A percentile compares a stretch with the other conserved stretches of the same genome.
Evolutionary conservation across 2,329 filamentous ascomycete genomes (phyloP).

Genomic region (Xylaria sp.): DNA sequence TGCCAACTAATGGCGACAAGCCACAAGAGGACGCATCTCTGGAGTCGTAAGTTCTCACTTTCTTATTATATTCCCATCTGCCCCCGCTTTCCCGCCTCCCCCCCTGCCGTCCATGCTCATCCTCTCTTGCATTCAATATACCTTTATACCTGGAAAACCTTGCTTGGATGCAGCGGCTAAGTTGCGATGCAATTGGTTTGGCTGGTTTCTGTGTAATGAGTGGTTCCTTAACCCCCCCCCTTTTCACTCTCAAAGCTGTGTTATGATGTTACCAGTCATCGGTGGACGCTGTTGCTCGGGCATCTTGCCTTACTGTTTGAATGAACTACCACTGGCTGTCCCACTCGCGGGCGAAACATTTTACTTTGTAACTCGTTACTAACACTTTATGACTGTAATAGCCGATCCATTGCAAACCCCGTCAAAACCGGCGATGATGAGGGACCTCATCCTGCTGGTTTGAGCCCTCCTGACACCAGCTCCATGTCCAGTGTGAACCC

Average conservation of each 20-base stretch:
- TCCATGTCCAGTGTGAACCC: conserved; percentile 38
- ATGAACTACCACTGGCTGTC: too few species aligned
- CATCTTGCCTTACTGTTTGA: neutral
- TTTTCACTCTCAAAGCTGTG: too few species aligned
- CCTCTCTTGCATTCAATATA: neutral
- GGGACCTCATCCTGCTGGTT: conserved; percentile 36
- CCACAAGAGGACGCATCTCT: conserved; percentile 6
- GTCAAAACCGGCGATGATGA: conserved; percentile 34
- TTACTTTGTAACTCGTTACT: neutral
- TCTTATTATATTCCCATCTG: neutral
- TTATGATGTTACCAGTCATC: too few species aligned
- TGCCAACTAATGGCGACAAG: conserved; percentile 14
- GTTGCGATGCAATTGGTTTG: neutral
- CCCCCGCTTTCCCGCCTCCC: neutral
- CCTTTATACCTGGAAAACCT: neutral
- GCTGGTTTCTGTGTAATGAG: neutral
- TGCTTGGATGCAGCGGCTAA: neutral
- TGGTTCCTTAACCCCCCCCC: too few species aligned
- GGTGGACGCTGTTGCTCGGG: neutral
- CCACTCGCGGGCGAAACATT: neutral
- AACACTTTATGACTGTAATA: conserved; percentile 12
- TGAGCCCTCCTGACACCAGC: conserved; percentile 42
- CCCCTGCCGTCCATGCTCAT: neutral
- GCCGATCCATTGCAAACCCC: conserved; percentile 20
- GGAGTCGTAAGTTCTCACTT: conserved; percentile 13